Evolutionary conservation across 2,329 filamentous ascomycete genomes (phyloP), one percentile per base, ranked within the genome.

Genomic region (Calonectria crousiana): DNA sequence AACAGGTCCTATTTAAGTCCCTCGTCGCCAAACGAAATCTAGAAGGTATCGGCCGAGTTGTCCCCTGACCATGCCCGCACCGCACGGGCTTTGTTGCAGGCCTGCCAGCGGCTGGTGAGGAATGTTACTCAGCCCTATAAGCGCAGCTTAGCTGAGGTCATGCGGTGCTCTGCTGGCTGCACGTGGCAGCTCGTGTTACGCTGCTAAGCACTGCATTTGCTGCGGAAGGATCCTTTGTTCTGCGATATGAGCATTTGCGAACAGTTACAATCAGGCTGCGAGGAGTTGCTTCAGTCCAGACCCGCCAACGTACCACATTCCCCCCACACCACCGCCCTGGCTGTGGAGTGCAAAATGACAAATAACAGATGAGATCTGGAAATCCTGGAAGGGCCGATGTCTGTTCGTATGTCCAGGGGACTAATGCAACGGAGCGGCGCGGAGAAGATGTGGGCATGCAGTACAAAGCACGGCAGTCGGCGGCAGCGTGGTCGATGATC

Each of bases 61-160:
- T 38, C 49, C 51, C 67, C 49, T 47, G 51, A 60, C 67, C 60
- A 69, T 73, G 30, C 32, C 49, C 49, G 71, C 67, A 67, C 58
- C 71, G 71, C 71, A 73, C 71, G 58, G 60, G 38, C 71, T 52
- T 52, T 32, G 38, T 49, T 23, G 38, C 58, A 60, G 62, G 49
- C 51, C 49, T 47, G 41, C 66, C 32, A 11, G 41, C 71, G 38
- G 41, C 52, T 32, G 70, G 44, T 34, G 64, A 72, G 38, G 53
- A 56, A 73, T 69, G 58, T 51, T 60, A 60, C 67, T 73, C 71
- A 73, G 71, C 71, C 71, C 71, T 73, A 73, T 53, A 73, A 52
- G 36, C 51, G 66, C 51, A 52, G 66, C 67, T 69, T 41, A 66
- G 67, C 71, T 73, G 71, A 69, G 49, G 58, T 73, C 49, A 69